Evolutionary conservation across 345 rosid genomes (phyloP).

Genomic region (Orychophragmus violaceus): DNA sequence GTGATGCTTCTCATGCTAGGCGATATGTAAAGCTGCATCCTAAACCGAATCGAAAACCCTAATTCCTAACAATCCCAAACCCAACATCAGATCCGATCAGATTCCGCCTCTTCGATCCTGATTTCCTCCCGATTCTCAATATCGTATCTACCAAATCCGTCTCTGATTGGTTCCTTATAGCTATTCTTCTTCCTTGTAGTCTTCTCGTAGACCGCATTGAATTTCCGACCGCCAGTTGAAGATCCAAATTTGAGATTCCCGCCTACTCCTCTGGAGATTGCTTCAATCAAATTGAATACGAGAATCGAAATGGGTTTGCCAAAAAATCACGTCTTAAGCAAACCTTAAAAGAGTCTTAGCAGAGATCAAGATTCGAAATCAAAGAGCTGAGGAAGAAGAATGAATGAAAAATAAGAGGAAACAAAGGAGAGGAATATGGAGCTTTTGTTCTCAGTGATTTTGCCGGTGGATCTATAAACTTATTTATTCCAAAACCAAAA

Average conservation of each 20-base stretch:
- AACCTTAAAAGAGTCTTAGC: not conserved
- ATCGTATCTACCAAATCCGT: slow-evolving; percentile 10
- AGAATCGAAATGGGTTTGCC: slow-evolving; percentile 15
- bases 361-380: slow-evolving; percentile 23
- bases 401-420: slow-evolving; percentile 7
- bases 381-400: not conserved
- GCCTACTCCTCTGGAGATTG: slow-evolving; percentile 14
- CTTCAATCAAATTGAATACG: slow-evolving; percentile 7
- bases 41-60: slow-evolving; percentile 28
- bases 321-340: slow-evolving; percentile 17
- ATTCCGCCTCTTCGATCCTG: slow-evolving; percentile 26
- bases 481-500: not conserved
- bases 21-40: slow-evolving; percentile 99
- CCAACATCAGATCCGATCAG: slow-evolving; percentile 78
- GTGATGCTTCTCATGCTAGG: slow-evolving; percentile 99
- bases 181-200: slow-evolving; percentile 27
- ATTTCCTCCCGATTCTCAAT: slow-evolving; percentile 24
- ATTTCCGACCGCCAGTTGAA: slow-evolving; percentile 18
- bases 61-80: slow-evolving; percentile 35
- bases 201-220: slow-evolving; percentile 70
- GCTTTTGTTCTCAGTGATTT: slow-evolving; percentile 22
- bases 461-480: slow-evolving; percentile 32
- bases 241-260: slow-evolving; percentile 26
- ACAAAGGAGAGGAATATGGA: slow-evolving; percentile 10
- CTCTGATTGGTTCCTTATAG: slow-evolving; percentile 4